Base-by-base conservation (phyloP, 805 yeast species). In the Hanseniaspora hatyaiensis region DNA sequence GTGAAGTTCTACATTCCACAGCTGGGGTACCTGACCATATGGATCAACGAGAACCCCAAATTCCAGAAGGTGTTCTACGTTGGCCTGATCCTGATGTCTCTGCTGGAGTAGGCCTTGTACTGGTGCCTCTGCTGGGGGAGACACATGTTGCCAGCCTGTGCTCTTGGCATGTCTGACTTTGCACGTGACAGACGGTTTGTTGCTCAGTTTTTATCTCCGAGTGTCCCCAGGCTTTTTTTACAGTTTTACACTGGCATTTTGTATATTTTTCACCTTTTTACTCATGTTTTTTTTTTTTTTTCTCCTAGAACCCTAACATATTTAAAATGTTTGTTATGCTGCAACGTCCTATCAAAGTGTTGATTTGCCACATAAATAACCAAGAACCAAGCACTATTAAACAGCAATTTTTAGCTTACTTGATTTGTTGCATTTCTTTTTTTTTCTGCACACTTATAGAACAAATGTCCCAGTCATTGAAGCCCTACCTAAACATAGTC, bases 401-500 rank as follows among this genome's bases (percentile, higher is more conserved):
- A 44, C 6, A 30, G 13, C 11, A 19, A 36, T 20, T 23, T 23
- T 18, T 16, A 22, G 5, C n/a, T 44, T 2, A 8, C 28, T 30
- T n/a, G 12, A 34, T 24, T 16, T 42, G 11, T 30, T 23, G 9
- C 20, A 2, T 9, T 15, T 20, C 34, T 23, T 29, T 31, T 33
- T 42, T 22, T 26, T 19, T 30, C 19, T 12, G 23, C 13, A n/a
- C 6, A 41, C 13, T 18, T 36, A 32, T 26, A 26, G 24, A 22
- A 24, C 40, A 18, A 20, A 55, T 83, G 98, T 89, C 97, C 12
- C 98, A 92, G 77, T 89, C 98, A 2, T 75, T 92, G 52, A 85
- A 89, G 59, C 98, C 98, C 51, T 92, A 92, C 59, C 73, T 92
- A 47, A 80, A 84, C 6, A 96, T 96, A 1, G 98, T 92, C 32